Base-by-base conservation (phyloP, 192 early-diverging fungal species). In the Diversispora epigaea region DNA sequence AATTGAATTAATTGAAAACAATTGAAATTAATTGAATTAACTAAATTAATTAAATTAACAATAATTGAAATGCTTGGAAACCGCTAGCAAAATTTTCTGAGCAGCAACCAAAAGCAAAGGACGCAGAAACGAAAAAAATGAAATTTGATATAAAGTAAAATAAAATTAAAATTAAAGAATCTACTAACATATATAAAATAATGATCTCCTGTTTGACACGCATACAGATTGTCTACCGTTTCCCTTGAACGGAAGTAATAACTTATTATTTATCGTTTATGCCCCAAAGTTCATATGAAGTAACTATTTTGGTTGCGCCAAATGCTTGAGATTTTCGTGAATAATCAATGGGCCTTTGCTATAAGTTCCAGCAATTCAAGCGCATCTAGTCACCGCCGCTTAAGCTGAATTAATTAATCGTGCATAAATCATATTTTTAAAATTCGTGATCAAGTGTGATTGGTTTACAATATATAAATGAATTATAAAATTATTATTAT, bases 321-420 rank as follows among this genome's bases (percentile, higher is more conserved):
- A 63, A 17, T 41, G 15, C 12, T n/a, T 44, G 62, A 49, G 21
- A 68, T 47, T 68, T 17, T 46, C 47, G 0, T 17, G 12, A 10
- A 64, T 44, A 4, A 17, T 64, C 17, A 70, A 70, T 70, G 50
- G 4, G 68, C 68, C 40, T 70, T 52, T 32, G 68, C 68, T 4
- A 70, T 56, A 70, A 70, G 32, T 56, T 70, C 58, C 58, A 73
- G 12, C 71, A 73, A 62, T 49, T 73, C 71, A n/a, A 73, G 43
- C 44, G 25, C 45, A 9, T 62, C 71, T 73, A 73, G 71, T 73
- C 71, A 73, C 71, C 71, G 56, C 46, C 71, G 56, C 45, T 73
- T 73, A 11, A 73, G 43, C 71, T 73, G 54, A n/a, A 54, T 5
- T 22, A 10, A 21, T 32, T 12, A 55, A 22, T 4, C 12, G 17